Conservation (phyloP, 2,329 filamentous ascomycete genomes). For the Penicillium sp. region DNA sequence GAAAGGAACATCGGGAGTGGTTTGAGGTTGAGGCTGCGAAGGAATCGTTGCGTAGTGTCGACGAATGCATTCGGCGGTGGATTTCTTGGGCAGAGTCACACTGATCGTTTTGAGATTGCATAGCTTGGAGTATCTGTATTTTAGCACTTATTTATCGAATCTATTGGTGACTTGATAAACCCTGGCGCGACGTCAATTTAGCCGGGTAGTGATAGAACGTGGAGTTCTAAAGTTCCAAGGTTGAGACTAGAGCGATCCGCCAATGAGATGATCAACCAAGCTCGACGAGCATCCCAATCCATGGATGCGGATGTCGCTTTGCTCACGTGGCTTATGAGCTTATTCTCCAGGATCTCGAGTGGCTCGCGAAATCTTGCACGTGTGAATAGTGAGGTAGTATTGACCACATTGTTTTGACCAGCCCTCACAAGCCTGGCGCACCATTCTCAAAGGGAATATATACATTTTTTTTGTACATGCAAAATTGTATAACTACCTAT, state of each 20-base stretch:
- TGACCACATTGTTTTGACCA: too few relatives aligned
- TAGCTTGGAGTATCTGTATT: not conserved
- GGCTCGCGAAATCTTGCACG: too few relatives aligned
- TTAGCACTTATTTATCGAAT: too few relatives aligned
- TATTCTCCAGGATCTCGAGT: not conserved
- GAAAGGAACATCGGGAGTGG: conserved; percentile 88
- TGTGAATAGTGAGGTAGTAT: not conserved
- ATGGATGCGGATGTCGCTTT: not conserved
- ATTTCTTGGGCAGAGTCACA: conserved; percentile 71
- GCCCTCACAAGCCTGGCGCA: too few relatives aligned
- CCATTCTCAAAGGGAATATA: too few relatives aligned
- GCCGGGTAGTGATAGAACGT: not conserved
- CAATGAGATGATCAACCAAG: not conserved
- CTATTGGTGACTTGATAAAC: not conserved
- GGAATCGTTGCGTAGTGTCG: conserved; percentile 67
- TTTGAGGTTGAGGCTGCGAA: conserved; percentile 81
- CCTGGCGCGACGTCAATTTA: not conserved
- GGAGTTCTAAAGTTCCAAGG: too few relatives aligned
- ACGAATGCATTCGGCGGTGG: conserved; percentile 80
- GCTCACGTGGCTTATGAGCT: not conserved
- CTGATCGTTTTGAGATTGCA: not conserved
- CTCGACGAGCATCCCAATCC: not conserved
- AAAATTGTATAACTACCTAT: not conserved
- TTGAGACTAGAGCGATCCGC: too few relatives aligned
- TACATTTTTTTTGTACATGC: not conserved